Evolutionary conservation across 768 basidiomycete species (phyloP), one percentile per base, ranked within the genome.

Genomic region (Mycena crocata): DNA sequence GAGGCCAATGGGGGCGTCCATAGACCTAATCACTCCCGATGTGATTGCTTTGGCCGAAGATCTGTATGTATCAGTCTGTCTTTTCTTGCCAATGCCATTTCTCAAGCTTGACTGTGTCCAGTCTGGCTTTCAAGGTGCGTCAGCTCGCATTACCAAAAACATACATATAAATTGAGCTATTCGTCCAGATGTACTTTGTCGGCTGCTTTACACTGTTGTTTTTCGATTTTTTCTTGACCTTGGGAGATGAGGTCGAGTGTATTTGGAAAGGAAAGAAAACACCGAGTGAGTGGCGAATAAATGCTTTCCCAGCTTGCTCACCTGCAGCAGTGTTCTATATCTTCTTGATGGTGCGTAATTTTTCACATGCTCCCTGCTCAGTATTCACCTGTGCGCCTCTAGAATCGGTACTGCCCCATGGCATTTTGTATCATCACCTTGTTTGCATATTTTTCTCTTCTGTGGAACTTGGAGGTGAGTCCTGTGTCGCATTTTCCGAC

Each of bases 361-460:
- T 39, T 30, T 26, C 34, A 37, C 10, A 49, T 48, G 39, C 37
- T 42, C 14, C 21, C n/a, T n/a, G 26, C 28, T 45, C 8, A 13
- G 1, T 57, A n/a, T 13, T 31, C 37, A 28, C 30, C 48, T 24
- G 26, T 50, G 23, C 19, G 26, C 4, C 17, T 14, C 9, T 37
- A 71, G 70, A 76, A 76, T 48, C 74, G 75, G 30, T 77, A 76
- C 56, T 66, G 66, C 35, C 74, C 76, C 0, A 74, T 77, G 66
- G 69, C 71, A 10, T 76, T 73, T 24, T 67, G 69, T 56, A 60
- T 76, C n/a, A 71, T 77, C 15, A 76, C 76, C 2, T 67, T 76
- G 21, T 76, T 71, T 23, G 76, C 76, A 26, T 74, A 75, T 56
- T 70, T 67, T 54, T 75, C 75, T 24, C 65, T 69, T 5, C 45